phyloP scores from a whole-genome alignment of 2,329 filamentous ascomycete genomes.

The Drechslerella dactyloides region DNA sequence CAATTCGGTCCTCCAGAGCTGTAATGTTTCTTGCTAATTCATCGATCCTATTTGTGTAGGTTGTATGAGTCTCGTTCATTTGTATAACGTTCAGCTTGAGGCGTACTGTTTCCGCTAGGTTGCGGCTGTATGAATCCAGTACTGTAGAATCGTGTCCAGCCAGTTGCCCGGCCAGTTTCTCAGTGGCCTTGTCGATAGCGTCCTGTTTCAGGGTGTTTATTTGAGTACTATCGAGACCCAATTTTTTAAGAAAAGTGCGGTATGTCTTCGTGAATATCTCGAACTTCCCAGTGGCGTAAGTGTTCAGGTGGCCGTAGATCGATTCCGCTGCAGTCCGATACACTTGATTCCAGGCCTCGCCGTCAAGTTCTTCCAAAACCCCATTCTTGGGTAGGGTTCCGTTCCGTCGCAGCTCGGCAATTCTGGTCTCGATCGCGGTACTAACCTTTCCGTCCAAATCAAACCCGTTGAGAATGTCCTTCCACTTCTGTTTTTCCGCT shows the following conservation, averaged over 20 bases:
- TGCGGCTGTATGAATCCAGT: not conserved
- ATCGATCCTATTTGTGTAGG: not conserved
- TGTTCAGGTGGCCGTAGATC: not conserved
- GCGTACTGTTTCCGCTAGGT: not conserved
- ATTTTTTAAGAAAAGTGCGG: not conserved
- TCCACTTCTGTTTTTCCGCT: not conserved
- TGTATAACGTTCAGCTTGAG: not conserved
- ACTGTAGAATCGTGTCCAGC: not conserved
- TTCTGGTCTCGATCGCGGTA: not conserved
- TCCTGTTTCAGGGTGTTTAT: not conserved
- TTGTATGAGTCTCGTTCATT: not conserved
- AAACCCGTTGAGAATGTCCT: not conserved
- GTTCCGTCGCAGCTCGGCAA: not conserved
- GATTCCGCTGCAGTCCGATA: not conserved
- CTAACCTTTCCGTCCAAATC: not conserved
- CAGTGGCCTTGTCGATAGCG: not conserved
- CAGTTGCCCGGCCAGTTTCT: not conserved
- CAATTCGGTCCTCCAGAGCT: not conserved
- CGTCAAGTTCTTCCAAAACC: not conserved
- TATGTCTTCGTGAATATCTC: not conserved
- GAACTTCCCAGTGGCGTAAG: not conserved
- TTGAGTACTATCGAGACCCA: not conserved
- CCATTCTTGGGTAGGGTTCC: not conserved
- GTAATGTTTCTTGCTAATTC: not conserved
- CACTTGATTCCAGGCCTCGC: not conserved